Conservation (phyloP, 179 eudicot genomes). For the Spinacia oleracea region DNA sequence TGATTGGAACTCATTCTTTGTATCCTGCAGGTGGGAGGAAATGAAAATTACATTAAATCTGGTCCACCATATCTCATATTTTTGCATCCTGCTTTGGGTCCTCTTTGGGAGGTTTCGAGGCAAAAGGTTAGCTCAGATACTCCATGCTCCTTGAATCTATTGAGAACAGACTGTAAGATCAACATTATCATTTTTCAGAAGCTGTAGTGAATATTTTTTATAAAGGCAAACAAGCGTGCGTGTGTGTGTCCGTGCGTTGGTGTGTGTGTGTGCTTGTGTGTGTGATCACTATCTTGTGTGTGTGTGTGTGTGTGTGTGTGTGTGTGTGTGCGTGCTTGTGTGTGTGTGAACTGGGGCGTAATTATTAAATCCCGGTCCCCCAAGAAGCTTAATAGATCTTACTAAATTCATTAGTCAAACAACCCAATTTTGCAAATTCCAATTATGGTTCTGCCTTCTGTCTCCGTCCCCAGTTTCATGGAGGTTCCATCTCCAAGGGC, state of each 20-base stretch:
- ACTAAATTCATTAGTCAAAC: neutral
- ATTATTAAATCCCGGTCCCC: neutral
- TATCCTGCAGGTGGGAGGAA: conserved; percentile 62
- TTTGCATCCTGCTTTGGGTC: conserved; percentile 97
- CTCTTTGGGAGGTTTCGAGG: conserved; percentile 89
- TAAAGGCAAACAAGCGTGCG: neutral
- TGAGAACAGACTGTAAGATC: conserved; percentile 1
- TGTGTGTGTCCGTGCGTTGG: no score
- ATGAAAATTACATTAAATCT: conserved; percentile 68
- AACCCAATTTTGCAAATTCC: neutral
- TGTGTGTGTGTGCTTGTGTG: neutral
- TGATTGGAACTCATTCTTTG: conserved; percentile 9
- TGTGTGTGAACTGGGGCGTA: neutral
- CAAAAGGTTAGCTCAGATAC: conserved; percentile 60
- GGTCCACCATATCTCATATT: conserved; percentile 90
- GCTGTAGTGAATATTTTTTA: neutral
- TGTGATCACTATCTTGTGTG: neutral
- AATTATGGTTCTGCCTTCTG: conserved; percentile 14
- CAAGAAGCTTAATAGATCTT: neutral
- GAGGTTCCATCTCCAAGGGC: conserved; percentile 87
- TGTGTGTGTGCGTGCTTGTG: neutral
- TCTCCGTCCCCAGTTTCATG: conserved; percentile 55
- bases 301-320: neutral
- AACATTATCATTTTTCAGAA: neutral
- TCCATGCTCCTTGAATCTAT: neutral